Evolutionary conservation across 148 eudicot genomes (phyloP), one percentile per base, ranked within the genome.

Genomic region (Simmondsia chinensis): DNA sequence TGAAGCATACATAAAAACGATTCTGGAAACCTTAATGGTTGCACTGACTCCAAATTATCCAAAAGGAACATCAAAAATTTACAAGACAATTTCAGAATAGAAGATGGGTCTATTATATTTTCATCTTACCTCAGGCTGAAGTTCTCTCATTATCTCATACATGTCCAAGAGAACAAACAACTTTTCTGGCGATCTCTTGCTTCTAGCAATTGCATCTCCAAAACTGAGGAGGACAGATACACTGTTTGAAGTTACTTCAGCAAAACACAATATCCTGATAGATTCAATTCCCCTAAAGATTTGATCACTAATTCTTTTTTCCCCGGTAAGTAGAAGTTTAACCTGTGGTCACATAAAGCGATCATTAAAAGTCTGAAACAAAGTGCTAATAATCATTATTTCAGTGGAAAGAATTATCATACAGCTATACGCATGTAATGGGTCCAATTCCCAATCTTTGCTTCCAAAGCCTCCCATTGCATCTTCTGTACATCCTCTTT

Each of bases 141-240:
- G 84, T 59, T 89, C 97, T 65, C 84, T 75, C 95, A 89, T 84
- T 34, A 85, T 76, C 68, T 89, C 97, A 51, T 89, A 89, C 97
- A 85, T 85, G 60, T 89, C 97, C 57, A 89, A 65, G 25, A 89
- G 83, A 42, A 89, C 97, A 72, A 89, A 89, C 19, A 89, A 65
- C 43, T 89, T 89, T 59, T 89, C 99, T 4, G 97, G 95, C 3
- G 97, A 89, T 51, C 93, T 78, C 69, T 84, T 89, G 68, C 95
- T 84, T 67, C 74, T 69, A 27, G 97, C 85, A 52, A 89, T 79
- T 34, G 97, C 93, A 54, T 89, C 97, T 33, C 97, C 97, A 66
- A 89, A 89, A 61, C 97, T 85, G 20, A 89, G 87, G 41, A 89
- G 82, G 33, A 73, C 48, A 11, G 78, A 66, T 18, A 85, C 73